Evolutionary conservation across 768 basidiomycete genomes (phyloP), one percentile per base, ranked within the genome.

Genomic region (Cystofilobasidium ferigula): DNA sequence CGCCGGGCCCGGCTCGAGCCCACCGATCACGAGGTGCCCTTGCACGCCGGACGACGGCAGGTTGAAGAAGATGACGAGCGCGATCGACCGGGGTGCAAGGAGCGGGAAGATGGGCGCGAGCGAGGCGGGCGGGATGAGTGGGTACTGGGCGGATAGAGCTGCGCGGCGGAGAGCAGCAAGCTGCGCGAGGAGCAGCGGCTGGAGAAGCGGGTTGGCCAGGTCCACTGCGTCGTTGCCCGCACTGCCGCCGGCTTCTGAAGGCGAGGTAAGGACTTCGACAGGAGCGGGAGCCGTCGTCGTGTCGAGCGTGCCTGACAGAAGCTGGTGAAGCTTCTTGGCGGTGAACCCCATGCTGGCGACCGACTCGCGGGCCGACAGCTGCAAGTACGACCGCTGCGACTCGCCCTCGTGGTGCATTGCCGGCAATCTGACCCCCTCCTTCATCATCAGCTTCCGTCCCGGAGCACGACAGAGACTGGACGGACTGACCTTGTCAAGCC

Each of bases 51-150:
- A 79, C 9, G 80, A 77, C 0, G 85, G 80, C 26, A 89, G 80
- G 62, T 83, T 81, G 88, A 89, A 97, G 74, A 83, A 85, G 51
- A 94, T 70, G 64, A 88, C 69, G 53, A 92, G 71, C 73, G 92
- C 88, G 48, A 92, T 77, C 8, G 84, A 79, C 26, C 80, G 74
- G 0, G 90, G 88, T 69, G 86, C 81, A 76, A 86, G 84, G 4
- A 95, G 80, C 2, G 92, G 89, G 74, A 95, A 97, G 56, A 91
- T 81, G 36, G 74, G 73, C 0, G 81, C 78, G 71, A 83, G 78
- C 0, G 80, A 79, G 2, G 73, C 54, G 13, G 75, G 57, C 0
- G 87, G 81, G 38, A 94, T 84, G 61, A 86, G 79, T 6, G 76
- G 75, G 69, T 76, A 77, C 16, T 70, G 64, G 8, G 54, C 20